These are phyloP conservation scores for Trichophyton mentagrophytes DNA, from an alignment of 2,329 filamentous ascomycete genomes.

Conservation along the genomic window DNA sequence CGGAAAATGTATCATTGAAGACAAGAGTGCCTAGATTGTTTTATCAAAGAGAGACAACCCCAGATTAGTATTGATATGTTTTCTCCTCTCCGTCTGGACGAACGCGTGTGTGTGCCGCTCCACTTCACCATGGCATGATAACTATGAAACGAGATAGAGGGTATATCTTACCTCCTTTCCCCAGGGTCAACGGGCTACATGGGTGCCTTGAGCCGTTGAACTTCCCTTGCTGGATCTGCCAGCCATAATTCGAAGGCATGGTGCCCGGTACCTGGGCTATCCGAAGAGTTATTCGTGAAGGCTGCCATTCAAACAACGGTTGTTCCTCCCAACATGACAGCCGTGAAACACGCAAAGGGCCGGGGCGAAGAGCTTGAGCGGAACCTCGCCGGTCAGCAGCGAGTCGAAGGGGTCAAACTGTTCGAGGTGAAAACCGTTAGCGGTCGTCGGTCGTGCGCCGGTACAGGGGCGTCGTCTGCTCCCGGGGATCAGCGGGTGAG, in stretches of 20 bases:
- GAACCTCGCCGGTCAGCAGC: background rate
- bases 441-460: background rate
- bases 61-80: background rate
- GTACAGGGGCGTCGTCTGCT: background rate
- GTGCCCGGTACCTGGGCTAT: constrained; percentile 4
- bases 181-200: constrained; percentile 2
- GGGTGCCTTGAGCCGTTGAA: background rate
- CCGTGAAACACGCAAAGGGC: background rate
- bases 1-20: constrained; percentile 29
- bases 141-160: background rate
- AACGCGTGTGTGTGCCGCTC: background rate
- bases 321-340: background rate
- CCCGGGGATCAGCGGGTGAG: background rate
- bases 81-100: background rate
- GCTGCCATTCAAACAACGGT: constrained; percentile 7
- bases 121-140: background rate
- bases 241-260: constrained; percentile 8
- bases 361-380: background rate
- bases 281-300: background rate
- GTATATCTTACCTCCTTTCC: constrained; percentile 4
- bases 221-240: constrained; percentile 2
- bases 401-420: background rate
- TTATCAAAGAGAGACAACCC: background rate
- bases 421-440: background rate
- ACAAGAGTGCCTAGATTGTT: constrained; percentile 27